Base-by-base conservation (phyloP, 345 rosid species). In the Pelargonium nanum region DNA sequence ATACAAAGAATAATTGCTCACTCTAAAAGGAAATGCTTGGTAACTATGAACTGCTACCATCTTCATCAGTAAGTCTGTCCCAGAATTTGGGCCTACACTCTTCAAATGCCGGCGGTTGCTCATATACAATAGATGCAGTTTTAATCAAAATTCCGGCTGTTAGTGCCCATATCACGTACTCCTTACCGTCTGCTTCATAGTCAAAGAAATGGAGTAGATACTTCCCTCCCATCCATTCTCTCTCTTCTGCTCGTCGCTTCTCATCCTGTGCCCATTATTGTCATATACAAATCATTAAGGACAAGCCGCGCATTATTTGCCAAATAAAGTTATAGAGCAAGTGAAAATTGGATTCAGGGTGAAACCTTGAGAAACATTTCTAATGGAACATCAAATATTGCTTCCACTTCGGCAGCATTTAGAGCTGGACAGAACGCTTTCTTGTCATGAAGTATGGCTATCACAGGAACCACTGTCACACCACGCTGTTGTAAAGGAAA, bases 341-440 rank as follows among this genome's bases (percentile, higher is more conserved):
- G 16, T 40, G 65, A 22, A 34, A 53, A 54, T 30, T 21, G 16
- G 26, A 53, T 26, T 24, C 6, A 8, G 52, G 30, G 22, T 16
- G 45, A 15, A 60, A 81, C 90, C 92, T 84, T 79, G 24, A 88
- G 80, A 71, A 88, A 88, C 92, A 88, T 88, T 58, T 84, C 88
- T 19, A 85, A 67, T 0, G 93, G 88, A 24, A 67, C 84, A 70
- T 88, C 85, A 19, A 85, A 84, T 60, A 89, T 73, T 4, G 75
- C 79, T 75, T 89, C 84, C 4, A 84, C 88, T 77, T 86, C 88
- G 26, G 68, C 70, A 57, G 82, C 67, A 74, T 69, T 75, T 13
- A 55, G 79, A 22, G 57, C 20, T 19, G 90, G 91, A 56, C 30
- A 58, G 77, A 73, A 85, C 10, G 79, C 73, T n/a, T 75, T 63